These are phyloP conservation scores for Penicillium sp. DNA, from an alignment of 2,329 filamentous ascomycete species.

Conservation along the genomic window DNA sequence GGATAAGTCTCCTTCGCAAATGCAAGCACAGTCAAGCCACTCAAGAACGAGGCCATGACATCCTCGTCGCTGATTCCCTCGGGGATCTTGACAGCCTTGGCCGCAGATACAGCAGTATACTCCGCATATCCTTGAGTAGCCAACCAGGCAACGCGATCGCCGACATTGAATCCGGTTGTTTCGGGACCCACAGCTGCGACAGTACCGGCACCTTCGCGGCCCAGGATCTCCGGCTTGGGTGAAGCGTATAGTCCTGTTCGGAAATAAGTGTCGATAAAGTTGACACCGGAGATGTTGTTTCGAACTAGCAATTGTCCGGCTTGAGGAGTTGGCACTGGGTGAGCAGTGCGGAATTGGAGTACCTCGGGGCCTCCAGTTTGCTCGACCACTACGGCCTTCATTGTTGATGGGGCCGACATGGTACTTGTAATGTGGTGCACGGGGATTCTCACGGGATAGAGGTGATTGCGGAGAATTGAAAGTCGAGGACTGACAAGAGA, in stretches of 20 bases:
- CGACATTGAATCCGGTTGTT: conserved; percentile 59
- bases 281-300: conserved; percentile 78
- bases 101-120: conserved; percentile 57
- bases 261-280: conserved; percentile 93
- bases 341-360: conserved; percentile 67
- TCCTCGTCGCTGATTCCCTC: conserved; percentile 60
- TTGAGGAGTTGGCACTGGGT: conserved; percentile 68
- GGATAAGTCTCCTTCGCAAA: conserved; percentile 71
- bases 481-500: conserved; percentile 17
- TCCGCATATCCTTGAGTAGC: conserved; percentile 58
- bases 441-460: conserved; percentile 1
- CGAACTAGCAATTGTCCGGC: conserved; percentile 77
- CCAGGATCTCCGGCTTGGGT: conserved; percentile 71
- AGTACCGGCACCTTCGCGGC: conserved; percentile 75
- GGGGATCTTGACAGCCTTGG: conserved; percentile 64
- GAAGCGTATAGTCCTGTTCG: conserved; percentile 79
- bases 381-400: conserved; percentile 73
- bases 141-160: conserved; percentile 73
- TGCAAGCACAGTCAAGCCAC: conserved; percentile 80
- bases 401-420: conserved; percentile 60
- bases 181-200: conserved; percentile 62
- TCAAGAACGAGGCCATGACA: conserved; percentile 71
- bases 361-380: conserved; percentile 73
- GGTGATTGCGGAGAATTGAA: conserved; percentile 15
- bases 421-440: conserved; percentile 8